These are phyloP conservation scores for Microstegium vimineum DNA, from an alignment of 176 grass and related monocot genomes.

Conservation along the genomic window DNA sequence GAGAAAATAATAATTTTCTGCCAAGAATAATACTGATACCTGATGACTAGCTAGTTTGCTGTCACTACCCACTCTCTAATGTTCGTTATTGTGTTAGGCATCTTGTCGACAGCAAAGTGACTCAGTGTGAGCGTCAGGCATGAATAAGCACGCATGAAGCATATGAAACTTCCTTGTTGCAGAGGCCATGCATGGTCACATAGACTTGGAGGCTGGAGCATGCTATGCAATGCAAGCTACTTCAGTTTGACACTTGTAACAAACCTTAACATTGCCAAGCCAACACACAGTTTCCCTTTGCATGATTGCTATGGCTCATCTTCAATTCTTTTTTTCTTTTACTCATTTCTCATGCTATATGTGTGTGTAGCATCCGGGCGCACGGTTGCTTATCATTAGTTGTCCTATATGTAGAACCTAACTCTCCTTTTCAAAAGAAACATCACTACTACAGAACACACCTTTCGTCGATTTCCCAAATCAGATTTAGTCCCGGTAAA, in stretches of 20 bases:
- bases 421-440: neutral
- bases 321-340: neutral
- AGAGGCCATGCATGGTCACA: neutral
- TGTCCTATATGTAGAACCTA: neutral
- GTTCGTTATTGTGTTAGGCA: slow-evolving; percentile 22
- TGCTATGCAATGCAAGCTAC: slow-evolving; percentile 1
- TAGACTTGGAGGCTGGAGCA: neutral
- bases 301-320: slow-evolving; percentile 30
- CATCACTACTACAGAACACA: no score
- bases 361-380: neutral
- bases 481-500: no score
- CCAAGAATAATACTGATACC: neutral
- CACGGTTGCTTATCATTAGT: neutral
- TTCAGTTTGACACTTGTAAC: slow-evolving; percentile 29
- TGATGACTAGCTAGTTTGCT: neutral
- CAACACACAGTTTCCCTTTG: slow-evolving; percentile 34
- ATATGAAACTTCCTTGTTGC: slow-evolving; percentile 32
- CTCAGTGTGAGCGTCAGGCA: neutral
- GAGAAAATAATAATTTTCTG: neutral
- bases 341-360: neutral
- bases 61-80: neutral
- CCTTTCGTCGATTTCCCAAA: no score
- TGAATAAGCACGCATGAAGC: neutral
- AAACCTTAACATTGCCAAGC: slow-evolving; percentile 43
- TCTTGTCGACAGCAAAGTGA: neutral